Percentiles rank a stretch among this genome's conserved stretches.
These are phyloP conservation scores for Aspergillus quadrilineatus DNA, from an alignment of 2,329 filamentous ascomycete species.

Conservation along the genomic window DNA sequence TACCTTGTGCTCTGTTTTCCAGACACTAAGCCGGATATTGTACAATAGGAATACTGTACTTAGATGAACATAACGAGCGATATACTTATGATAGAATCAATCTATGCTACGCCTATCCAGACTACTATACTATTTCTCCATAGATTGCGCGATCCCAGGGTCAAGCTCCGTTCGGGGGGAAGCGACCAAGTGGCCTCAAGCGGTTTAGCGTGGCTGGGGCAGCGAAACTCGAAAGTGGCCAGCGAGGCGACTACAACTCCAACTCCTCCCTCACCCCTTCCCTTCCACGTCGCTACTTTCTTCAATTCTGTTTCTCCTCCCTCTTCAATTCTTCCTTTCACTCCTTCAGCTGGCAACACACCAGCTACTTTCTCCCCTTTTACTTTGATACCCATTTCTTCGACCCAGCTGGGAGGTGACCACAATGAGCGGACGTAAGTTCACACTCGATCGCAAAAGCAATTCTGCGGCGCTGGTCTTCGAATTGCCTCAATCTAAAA, in stretches of 20 bases:
- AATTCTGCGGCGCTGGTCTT: constrained; percentile 21
- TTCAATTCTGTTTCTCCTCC: constrained; percentile 25
- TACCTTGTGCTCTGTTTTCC: constrained; percentile 5
- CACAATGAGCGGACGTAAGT: constrained; percentile 62
- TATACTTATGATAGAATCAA: background rate
- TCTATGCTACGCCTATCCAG: background rate
- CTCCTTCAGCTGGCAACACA: constrained; percentile 37
- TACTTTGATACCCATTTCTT: constrained; percentile 18
- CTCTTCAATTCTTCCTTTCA: constrained; percentile 24
- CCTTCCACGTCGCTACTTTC: constrained; percentile 27
- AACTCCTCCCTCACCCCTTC: constrained; percentile 27
- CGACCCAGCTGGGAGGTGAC: constrained; percentile 37
- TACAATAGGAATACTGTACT: background rate
- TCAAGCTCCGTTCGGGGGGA: constrained; percentile 18
- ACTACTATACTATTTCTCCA: background rate
- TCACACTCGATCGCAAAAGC: constrained; percentile 28
- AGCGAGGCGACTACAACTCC: constrained; percentile 31
- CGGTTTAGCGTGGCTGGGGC: constrained; percentile 35
- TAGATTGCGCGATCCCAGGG: background rate
- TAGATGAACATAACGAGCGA: constrained; percentile 1
- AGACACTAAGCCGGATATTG: constrained; percentile 3
- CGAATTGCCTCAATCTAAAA: constrained; percentile 26
- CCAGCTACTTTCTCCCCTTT: constrained; percentile 31
- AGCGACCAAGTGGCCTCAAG: constrained; percentile 42
- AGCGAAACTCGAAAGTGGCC: constrained; percentile 33